phyloP scores from a whole-genome alignment of 2,329 filamentous ascomycete species.

The Alternaria tenuissima region DNA sequence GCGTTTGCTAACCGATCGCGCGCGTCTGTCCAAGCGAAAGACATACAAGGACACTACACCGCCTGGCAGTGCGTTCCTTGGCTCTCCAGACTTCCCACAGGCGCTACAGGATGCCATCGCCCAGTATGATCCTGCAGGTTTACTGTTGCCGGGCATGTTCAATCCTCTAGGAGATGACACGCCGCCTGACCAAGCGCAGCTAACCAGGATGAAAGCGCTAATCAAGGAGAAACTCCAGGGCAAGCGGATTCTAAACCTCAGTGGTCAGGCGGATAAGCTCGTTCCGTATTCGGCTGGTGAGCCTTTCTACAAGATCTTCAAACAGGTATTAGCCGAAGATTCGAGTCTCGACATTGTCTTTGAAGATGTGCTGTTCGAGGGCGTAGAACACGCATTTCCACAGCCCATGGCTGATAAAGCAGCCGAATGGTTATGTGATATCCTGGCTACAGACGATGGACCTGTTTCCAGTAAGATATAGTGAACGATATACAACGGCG shows the following conservation, averaged over 20 bases:
- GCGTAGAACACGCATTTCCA: conserved; percentile 74
- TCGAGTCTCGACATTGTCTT: conserved; percentile 60
- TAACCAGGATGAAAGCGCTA: conserved; percentile 35
- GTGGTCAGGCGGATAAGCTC: conserved; percentile 74
- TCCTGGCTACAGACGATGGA: conserved; percentile 37
- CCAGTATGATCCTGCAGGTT: conserved; percentile 76
- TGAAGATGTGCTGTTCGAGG: conserved; percentile 73
- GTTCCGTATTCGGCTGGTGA: conserved; percentile 72
- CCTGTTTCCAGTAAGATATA: conserved; percentile 37
- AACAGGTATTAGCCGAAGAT: conserved; percentile 64
- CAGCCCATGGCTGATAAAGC: conserved; percentile 72
- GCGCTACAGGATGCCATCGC: conserved; percentile 70
- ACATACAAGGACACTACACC: conserved; percentile 66
- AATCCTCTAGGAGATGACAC: conserved; percentile 36
- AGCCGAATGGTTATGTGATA: conserved; percentile 66
- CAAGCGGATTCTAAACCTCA: conserved; percentile 49
- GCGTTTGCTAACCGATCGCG: conserved; percentile 81
- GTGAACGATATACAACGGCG: background rate
- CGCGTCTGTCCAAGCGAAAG: conserved; percentile 71
- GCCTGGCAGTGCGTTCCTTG: conserved; percentile 71
- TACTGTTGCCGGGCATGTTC: conserved; percentile 64
- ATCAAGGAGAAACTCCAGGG: conserved; percentile 59
- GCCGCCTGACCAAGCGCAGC: conserved; percentile 45
- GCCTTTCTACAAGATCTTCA: conserved; percentile 70
- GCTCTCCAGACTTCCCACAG: conserved; percentile 78